Conservation (phyloP, 208 protist genomes). For the Leishmania mexicana region DNA sequence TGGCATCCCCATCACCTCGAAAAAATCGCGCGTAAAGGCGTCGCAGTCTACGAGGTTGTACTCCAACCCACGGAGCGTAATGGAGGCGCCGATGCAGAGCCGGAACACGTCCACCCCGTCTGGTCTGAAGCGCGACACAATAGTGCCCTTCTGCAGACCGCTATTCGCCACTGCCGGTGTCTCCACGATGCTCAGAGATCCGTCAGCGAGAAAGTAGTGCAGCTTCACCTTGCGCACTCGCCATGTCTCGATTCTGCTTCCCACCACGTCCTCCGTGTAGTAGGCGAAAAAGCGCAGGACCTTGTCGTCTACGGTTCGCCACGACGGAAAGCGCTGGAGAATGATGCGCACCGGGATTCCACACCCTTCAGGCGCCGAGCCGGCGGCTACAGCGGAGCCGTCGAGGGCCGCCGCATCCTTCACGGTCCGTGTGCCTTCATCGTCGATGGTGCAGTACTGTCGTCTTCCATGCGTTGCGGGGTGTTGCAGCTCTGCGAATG, state of each 20-base stretch:
- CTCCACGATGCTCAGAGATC: constrained; percentile 94
- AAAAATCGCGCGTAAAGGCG: constrained; percentile 94
- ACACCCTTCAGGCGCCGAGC: constrained; percentile 37
- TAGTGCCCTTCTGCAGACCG: constrained; percentile 91
- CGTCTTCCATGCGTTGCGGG: constrained; percentile 41
- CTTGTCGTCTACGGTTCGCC: constrained; percentile 93
- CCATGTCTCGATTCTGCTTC: constrained; percentile 84
- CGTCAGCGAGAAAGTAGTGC: constrained; percentile 94
- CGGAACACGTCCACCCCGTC: constrained; percentile 73
- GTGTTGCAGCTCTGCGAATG: constrained; percentile 76
- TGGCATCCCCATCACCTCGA: constrained; percentile 76
- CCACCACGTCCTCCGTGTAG: constrained; percentile 94
- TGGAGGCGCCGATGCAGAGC: constrained; percentile 80
- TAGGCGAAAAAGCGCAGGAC: constrained; percentile 96
- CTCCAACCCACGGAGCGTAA: constrained; percentile 85
- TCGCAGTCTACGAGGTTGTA: constrained; percentile 95
- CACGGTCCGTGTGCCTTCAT: constrained; percentile 59
- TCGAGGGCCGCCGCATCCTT: constrained; percentile 17
- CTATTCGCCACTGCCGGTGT: constrained; percentile 90
- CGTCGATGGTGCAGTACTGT: constrained; percentile 57
- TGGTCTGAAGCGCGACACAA: constrained; percentile 85
- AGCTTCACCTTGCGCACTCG: constrained; percentile 94
- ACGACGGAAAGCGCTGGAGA: constrained; percentile 77
- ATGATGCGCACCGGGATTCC: constrained; percentile 72
- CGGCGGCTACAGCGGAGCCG: constrained; percentile 3